These are phyloP conservation scores for Discostella pseudostelligera DNA, from an alignment of 108 stramenopile species.

Conservation along the genomic window DNA sequence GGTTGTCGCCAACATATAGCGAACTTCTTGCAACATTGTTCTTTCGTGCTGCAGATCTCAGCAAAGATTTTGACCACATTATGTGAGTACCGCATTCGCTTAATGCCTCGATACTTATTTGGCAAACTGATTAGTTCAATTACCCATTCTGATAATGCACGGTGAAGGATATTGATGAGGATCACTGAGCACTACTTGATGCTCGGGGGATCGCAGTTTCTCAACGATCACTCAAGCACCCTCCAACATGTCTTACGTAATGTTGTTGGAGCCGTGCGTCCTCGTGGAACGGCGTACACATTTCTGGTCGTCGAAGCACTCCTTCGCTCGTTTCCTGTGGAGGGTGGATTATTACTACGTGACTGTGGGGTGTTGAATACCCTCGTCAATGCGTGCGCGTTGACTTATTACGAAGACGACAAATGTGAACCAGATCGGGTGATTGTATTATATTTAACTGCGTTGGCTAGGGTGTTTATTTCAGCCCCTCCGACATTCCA, in stretches of 20 bases:
- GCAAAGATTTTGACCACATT: conserved; percentile 49
- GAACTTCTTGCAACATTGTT: conserved; percentile 30
- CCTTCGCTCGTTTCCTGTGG: conserved; percentile 20
- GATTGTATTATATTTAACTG: conserved; percentile 43
- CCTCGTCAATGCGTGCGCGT: conserved; percentile 37
- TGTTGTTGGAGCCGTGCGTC: conserved; percentile 41
- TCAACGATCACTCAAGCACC: conserved; percentile 31
- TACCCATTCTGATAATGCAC: neutral
- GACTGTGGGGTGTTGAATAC: conserved; percentile 23
- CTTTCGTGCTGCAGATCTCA: conserved; percentile 23
- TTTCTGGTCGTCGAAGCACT: conserved; percentile 40
- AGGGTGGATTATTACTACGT: conserved; percentile 29
- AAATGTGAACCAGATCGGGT: conserved; percentile 45
- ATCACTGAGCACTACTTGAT: conserved; percentile 47
- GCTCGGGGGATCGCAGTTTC: conserved; percentile 36
- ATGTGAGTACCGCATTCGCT: conserved; percentile 26
- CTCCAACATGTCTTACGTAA: conserved; percentile 32
- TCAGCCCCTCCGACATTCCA: conserved; percentile 18
- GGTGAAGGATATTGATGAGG: conserved; percentile 34
- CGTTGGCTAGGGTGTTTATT: conserved; percentile 33
- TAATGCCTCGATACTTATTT: neutral
- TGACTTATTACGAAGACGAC: conserved; percentile 13
- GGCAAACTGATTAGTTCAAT: neutral
- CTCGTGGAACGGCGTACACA: conserved; percentile 40
- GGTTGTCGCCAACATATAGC: conserved; percentile 33